Evolutionary conservation across 2,329 filamentous ascomycete genomes (phyloP).

Genomic region (Cladosporium sp.): DNA sequence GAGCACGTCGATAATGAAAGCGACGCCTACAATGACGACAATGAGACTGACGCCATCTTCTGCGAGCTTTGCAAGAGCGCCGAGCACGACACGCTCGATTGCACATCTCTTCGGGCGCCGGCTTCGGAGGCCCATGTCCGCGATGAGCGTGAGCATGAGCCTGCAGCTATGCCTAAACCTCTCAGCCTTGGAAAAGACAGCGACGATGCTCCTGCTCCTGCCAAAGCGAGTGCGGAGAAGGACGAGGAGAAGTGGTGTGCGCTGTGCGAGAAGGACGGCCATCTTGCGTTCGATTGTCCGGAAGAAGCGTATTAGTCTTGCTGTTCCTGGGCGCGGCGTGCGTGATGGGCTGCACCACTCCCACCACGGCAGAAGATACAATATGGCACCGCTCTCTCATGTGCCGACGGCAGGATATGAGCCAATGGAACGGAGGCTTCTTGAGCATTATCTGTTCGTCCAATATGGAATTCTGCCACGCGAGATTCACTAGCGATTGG

Average conservation of each 20-base stretch:
- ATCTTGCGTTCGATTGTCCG: slow-evolving; percentile 63
- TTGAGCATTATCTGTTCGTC: too few species aligned
- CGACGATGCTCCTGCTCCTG: slow-evolving; percentile 4
- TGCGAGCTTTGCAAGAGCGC: slow-evolving; percentile 93
- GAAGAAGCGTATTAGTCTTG: slow-evolving; percentile 35
- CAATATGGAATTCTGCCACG: too few species aligned
- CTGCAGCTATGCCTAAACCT: slow-evolving; percentile 15
- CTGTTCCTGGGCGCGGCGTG: slow-evolving; percentile 7
- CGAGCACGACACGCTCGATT: slow-evolving; percentile 91
- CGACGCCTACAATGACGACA: slow-evolving; percentile 49
- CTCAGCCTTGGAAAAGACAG: slow-evolving; percentile 15
- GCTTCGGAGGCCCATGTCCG: not conserved
- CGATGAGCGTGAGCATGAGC: slow-evolving; percentile 6
- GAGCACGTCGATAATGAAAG: slow-evolving; percentile 31
- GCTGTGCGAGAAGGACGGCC: slow-evolving; percentile 90
- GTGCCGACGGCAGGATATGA: too few species aligned
- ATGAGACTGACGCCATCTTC: slow-evolving; percentile 58
- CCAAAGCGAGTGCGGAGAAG: slow-evolving; percentile 23
- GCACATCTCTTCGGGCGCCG: slow-evolving; percentile 49
- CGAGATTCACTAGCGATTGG: too few species aligned
- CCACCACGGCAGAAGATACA: too few species aligned
- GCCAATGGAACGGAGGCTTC: too few species aligned
- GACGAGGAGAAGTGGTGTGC: slow-evolving; percentile 95
- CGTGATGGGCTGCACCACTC: not conserved
- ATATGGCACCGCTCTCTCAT: too few species aligned